phyloP scores from a whole-genome alignment of 2,329 filamentous ascomycete species.

The Alternaria sp. region DNA sequence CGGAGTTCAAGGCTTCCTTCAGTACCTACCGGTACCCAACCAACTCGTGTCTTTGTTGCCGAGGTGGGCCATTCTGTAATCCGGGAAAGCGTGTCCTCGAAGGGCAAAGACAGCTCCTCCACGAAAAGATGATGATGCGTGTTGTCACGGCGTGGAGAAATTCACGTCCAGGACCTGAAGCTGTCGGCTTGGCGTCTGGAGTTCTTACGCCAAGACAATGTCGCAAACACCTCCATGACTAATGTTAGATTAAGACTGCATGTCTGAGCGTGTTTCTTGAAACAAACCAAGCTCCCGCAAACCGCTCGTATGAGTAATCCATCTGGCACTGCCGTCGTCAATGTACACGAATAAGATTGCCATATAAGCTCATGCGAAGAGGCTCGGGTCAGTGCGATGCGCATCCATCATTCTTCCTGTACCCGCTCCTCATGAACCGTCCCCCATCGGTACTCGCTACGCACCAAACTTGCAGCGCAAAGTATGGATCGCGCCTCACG shows the following conservation, averaged over 20 bases:
- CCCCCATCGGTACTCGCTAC: not conserved
- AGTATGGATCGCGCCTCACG: too few relatives aligned
- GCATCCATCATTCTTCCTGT: not conserved
- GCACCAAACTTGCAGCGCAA: not conserved
- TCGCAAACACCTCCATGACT: not conserved
- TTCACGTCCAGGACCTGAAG: not conserved
- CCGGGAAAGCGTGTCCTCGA: not conserved
- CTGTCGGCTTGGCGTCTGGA: not conserved
- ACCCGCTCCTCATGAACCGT: not conserved
- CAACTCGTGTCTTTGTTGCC: not conserved
- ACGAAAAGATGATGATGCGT: not conserved
- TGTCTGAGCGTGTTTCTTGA: not conserved
- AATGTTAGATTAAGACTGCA: not conserved
- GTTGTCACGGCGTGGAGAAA: not conserved
- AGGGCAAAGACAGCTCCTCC: not conserved
- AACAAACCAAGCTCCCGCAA: constrained; percentile 4
- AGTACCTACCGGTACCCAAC: not conserved
- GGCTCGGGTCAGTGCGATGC: not conserved
- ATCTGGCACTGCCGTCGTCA: not conserved
- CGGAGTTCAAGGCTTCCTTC: constrained; percentile 1
- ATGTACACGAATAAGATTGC: not conserved
- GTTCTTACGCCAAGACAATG: not conserved
- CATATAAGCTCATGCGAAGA: not conserved
- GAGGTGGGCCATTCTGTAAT: not conserved
- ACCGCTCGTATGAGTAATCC: not conserved